These are phyloP conservation scores for Penicillium italicum DNA, from an alignment of 2,329 filamentous ascomycete genomes.

Conservation along the genomic window DNA sequence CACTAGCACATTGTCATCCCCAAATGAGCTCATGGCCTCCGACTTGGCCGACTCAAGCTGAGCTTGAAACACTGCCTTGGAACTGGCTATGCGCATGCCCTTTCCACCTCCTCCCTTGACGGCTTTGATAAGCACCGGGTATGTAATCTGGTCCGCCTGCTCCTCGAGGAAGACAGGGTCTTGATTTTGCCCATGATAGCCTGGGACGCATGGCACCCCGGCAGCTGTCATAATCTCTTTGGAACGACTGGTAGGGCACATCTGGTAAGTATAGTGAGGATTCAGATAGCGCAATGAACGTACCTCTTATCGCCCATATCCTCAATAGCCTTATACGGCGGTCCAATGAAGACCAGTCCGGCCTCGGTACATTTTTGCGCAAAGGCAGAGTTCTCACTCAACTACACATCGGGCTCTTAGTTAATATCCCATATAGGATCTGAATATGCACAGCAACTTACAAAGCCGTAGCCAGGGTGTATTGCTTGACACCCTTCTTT, in stretches of 20 bases:
- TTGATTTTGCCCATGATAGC: conserved; percentile 88
- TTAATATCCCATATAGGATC: neutral
- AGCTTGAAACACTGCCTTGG: conserved; percentile 56
- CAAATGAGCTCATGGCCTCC: conserved; percentile 62
- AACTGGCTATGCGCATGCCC: conserved; percentile 62
- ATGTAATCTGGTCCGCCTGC: conserved; percentile 69
- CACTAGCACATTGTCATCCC: conserved; percentile 63
- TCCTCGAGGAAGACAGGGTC: conserved; percentile 58
- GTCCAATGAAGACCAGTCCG: conserved; percentile 90
- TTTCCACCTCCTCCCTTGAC: conserved; percentile 66
- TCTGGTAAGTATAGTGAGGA: conserved; percentile 6
- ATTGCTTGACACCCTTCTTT: conserved; percentile 82
- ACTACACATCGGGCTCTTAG: conserved; percentile 26
- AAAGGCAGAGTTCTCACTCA: conserved; percentile 91
- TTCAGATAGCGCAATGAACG: neutral
- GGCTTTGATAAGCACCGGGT: conserved; percentile 63
- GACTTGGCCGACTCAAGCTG: conserved; percentile 62
- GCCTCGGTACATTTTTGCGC: conserved; percentile 83
- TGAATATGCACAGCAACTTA: conserved; percentile 32
- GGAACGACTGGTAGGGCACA: conserved; percentile 52
- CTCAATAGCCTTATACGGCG: conserved; percentile 71
- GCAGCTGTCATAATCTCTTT: conserved; percentile 96
- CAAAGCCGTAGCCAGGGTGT: conserved; percentile 91
- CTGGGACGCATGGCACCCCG: conserved; percentile 93
- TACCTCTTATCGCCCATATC: conserved; percentile 88